These are phyloP conservation scores for Gorgonomyces haynaldii DNA, from an alignment of 192 early-diverging fungal species.

Conservation along the genomic window DNA sequence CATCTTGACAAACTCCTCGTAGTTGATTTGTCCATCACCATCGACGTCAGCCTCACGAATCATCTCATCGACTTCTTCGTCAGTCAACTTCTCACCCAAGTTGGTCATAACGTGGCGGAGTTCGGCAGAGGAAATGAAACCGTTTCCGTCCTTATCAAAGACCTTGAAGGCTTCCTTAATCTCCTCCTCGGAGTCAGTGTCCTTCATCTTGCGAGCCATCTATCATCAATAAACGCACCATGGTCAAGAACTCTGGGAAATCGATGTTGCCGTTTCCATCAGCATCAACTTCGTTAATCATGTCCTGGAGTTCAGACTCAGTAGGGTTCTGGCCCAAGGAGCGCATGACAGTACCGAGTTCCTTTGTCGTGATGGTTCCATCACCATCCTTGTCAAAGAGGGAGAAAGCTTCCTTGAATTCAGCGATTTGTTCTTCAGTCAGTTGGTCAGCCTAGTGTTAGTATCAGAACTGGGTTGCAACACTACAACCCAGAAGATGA, in stretches of 20 bases:
- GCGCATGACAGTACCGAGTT: conserved; percentile 92
- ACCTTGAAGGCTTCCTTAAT: conserved; percentile 92
- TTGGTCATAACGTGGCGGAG: conserved; percentile 86
- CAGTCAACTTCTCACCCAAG: conserved; percentile 74
- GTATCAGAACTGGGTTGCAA: too few species aligned
- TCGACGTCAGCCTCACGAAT: conserved; percentile 55
- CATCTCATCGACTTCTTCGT: conserved; percentile 61
- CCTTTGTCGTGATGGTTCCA: conserved; percentile 85
- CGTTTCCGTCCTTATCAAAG: conserved; percentile 93
- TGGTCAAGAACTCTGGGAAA: conserved; percentile 84
- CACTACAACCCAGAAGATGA: background rate
- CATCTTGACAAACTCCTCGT: conserved; percentile 79
- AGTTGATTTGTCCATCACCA: conserved; percentile 78
- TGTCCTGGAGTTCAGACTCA: conserved; percentile 85
- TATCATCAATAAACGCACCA: too few species aligned
- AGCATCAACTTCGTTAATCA: conserved; percentile 91
- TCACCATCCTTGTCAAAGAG: conserved; percentile 94
- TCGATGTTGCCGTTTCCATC: conserved; percentile 92
- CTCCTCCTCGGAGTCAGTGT: conserved; percentile 81
- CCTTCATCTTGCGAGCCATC: conserved; percentile 82
- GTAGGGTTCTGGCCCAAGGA: conserved; percentile 84
- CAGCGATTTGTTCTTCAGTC: conserved; percentile 77
- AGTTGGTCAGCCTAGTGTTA: conserved; percentile 64
- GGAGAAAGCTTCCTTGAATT: conserved; percentile 78
- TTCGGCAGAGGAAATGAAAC: conserved; percentile 84